Evolutionary conservation across 768 basidiomycete species (phyloP).

Genomic region (Auricularia sp.): DNA sequence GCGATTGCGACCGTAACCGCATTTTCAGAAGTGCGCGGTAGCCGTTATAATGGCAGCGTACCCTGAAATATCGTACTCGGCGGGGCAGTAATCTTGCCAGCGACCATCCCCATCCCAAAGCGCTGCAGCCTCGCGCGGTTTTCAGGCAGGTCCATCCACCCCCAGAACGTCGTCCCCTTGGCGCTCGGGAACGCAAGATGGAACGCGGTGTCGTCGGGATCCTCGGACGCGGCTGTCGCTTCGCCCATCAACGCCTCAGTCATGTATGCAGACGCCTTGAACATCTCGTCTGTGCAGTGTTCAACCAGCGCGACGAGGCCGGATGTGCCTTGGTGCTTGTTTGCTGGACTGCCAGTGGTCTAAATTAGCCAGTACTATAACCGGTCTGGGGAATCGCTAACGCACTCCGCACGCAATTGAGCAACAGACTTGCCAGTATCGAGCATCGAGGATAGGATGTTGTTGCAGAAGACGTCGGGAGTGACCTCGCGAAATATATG

Average conservation of each 20-base stretch:
- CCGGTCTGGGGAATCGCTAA: not conserved
- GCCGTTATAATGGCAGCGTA: not conserved
- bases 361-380: too few species aligned
- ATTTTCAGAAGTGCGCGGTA: too few species aligned
- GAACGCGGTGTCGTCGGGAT: conserved; percentile 17
- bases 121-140: conserved; percentile 17
- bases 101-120: conserved; percentile 24
- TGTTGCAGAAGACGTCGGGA: too few species aligned
- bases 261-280: conserved; percentile 14
- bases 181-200: conserved; percentile 10
- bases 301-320: conserved; percentile 16
- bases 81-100: not conserved
- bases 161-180: conserved; percentile 18
- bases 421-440: conserved; percentile 4
- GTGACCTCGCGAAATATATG: too few species aligned
- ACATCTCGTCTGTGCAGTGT: conserved; percentile 15
- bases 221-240: conserved; percentile 12
- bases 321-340: conserved; percentile 14
- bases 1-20: too few species aligned
- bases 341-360: not conserved
- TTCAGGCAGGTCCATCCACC: conserved; percentile 18
- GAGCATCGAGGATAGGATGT: too few species aligned
- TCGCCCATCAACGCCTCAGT: conserved; percentile 14
- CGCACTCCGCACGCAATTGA: not conserved
- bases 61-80: not conserved